Conservation (phyloP, 805 yeast species). For the Ogataea zsoltii region DNA sequence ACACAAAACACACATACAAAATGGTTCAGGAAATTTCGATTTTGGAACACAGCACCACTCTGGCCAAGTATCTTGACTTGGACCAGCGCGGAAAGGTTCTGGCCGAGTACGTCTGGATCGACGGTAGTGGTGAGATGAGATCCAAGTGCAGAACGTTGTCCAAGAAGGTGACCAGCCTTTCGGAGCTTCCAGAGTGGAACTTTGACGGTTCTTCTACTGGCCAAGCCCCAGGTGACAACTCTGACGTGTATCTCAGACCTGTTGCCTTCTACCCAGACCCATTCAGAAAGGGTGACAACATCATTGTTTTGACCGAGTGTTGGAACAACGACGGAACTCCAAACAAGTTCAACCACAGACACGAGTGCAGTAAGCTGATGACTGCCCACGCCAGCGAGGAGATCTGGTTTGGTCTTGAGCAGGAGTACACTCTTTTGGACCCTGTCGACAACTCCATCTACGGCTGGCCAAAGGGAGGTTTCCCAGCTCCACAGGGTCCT, state of each 20-base stretch:
- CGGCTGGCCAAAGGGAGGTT: conserved; percentile 99
- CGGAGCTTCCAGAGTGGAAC: conserved; percentile 98
- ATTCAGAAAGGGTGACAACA: conserved; percentile 96
- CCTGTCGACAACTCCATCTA: conserved; percentile 77
- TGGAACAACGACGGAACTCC: conserved; percentile 99
- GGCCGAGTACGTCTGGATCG: conserved; percentile 99
- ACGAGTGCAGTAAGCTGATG: conserved; percentile 93
- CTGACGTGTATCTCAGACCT: conserved; percentile 95
- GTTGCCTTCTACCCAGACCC: conserved; percentile 95
- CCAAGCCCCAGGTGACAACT: conserved; percentile 98
- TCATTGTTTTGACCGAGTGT: conserved; percentile 92
- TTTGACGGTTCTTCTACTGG: conserved; percentile 98
- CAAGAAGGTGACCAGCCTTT: conserved; percentile 67
- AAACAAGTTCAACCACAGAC: conserved; percentile 97
- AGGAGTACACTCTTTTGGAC: conserved; percentile 96
- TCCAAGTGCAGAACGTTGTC: conserved; percentile 89
- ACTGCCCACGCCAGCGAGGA: conserved; percentile 81
- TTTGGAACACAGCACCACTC: conserved; percentile 72
- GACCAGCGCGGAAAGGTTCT: conserved; percentile 84
- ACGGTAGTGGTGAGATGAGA: conserved; percentile 86
- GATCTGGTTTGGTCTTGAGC: conserved; percentile 98
- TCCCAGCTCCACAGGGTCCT: conserved; percentile 99
- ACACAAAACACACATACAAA: conserved; percentile 6
- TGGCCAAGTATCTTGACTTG: conserved; percentile 79
- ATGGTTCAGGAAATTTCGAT: conserved; percentile 33